Percentiles rank a stretch among this genome's conserved stretches.
These are phyloP conservation scores for Blastobotrys terrestris DNA, from an alignment of 805 yeast genomes.

Conservation along the genomic window DNA sequence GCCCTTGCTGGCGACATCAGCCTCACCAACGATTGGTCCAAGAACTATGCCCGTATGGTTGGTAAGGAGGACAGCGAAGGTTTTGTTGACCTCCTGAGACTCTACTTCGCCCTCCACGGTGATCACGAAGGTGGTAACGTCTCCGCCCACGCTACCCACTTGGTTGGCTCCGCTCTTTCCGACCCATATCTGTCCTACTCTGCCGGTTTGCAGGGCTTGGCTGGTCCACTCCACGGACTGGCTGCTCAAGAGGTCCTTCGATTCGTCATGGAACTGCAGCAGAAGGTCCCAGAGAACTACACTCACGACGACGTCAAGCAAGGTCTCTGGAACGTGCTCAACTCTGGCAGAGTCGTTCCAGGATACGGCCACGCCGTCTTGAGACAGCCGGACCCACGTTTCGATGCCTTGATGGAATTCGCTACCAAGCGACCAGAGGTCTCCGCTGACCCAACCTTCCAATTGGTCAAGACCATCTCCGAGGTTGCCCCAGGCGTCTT, in stretches of 20 bases:
- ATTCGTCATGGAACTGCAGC: conserved; percentile 67
- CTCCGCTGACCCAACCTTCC: conserved; percentile 73
- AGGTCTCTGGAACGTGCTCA: conserved; percentile 72
- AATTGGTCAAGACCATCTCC: conserved; percentile 68
- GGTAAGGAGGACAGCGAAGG: conserved; percentile 58
- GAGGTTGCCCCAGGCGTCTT: conserved; percentile 79
- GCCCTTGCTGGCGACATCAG: conserved; percentile 35
- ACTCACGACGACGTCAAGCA: conserved; percentile 63
- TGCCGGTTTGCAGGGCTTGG: conserved; percentile 79
- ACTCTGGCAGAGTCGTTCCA: conserved; percentile 80
- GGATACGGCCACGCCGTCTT: conserved; percentile 87
- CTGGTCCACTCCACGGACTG: conserved; percentile 85
- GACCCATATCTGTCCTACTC: conserved; percentile 74
- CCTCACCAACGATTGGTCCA: conserved; percentile 51
- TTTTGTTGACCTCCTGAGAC: conserved; percentile 72
- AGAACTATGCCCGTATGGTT: conserved; percentile 56
- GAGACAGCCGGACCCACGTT: conserved; percentile 85
- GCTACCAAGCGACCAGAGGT: conserved; percentile 42
- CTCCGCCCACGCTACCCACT: conserved; percentile 79
- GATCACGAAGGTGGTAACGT: conserved; percentile 92
- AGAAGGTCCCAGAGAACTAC: conserved; percentile 64
- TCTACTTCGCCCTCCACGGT: conserved; percentile 74
- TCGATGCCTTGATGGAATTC: conserved; percentile 78
- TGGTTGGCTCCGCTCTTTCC: conserved; percentile 77
- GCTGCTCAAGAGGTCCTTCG: conserved; percentile 84